Evolutionary conservation across 1,284 basidiomycete species (phyloP).

Genomic region (Melampsora abietis-canadensis): DNA sequence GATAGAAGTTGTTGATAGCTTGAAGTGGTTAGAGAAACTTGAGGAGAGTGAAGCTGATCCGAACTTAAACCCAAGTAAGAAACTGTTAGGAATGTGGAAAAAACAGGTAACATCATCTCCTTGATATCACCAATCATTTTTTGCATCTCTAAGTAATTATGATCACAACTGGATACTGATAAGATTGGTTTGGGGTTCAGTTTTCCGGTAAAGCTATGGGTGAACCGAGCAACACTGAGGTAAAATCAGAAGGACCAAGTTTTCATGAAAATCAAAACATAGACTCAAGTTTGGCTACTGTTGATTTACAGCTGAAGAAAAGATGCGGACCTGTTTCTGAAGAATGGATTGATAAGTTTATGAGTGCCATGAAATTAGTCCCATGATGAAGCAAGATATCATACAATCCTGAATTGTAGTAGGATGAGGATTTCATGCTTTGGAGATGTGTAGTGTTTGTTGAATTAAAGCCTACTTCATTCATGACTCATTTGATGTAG

Average conservation of each 20-base stretch:
- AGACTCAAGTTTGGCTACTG: not conserved
- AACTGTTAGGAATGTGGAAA: not conserved
- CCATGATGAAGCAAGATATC: no score
- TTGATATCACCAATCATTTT: no score
- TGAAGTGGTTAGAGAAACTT: conserved; percentile 3
- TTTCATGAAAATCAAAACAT: not conserved
- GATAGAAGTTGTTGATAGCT: not conserved
- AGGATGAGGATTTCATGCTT: no score
- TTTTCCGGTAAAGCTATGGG: not conserved
- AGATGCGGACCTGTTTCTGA: not conserved
- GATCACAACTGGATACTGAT: no score
- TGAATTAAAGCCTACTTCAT: no score
- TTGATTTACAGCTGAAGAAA: not conserved
- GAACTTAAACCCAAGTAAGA: not conserved
- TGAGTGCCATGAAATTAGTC: not conserved
- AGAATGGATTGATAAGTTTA: not conserved
- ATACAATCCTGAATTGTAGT: no score
- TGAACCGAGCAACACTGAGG: not conserved
- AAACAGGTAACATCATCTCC: not conserved
- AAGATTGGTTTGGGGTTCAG: no score
- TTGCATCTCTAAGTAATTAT: no score
- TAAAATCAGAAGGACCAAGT: not conserved
- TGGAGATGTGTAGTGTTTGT: no score
- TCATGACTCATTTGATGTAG: no score
- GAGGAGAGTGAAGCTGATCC: not conserved